Evolutionary conservation across 306 rosid genomes (phyloP).

Genomic region (Datisca glomerata): DNA sequence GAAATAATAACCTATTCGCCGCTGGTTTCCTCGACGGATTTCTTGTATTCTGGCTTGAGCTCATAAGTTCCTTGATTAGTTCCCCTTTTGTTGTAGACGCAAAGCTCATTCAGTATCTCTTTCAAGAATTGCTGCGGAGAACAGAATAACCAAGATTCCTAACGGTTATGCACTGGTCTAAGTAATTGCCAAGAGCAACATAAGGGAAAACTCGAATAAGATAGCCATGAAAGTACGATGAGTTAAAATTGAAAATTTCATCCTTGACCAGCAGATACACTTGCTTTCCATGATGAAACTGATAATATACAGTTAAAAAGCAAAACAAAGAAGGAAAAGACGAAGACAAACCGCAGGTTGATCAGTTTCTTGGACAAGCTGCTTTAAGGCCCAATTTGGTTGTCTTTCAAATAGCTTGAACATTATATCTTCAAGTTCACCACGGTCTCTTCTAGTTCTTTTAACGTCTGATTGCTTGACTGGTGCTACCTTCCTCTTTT

Average conservation of each 20-base stretch:
- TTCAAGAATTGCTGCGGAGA: conserved; percentile 91
- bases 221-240: too few species aligned
- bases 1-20: too few species aligned
- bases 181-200: too few species aligned
- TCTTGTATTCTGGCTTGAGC: conserved; percentile 98
- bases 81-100: conserved; percentile 96
- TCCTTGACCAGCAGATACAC: too few species aligned
- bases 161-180: neutral
- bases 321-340: neutral
- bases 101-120: conserved; percentile 89
- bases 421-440: conserved; percentile 93
- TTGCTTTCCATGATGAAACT: too few species aligned
- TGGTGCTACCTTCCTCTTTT: conserved; percentile 74
- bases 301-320: neutral
- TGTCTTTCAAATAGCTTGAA: conserved; percentile 95
- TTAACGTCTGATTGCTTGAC: conserved; percentile 82
- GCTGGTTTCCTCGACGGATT: conserved; percentile 60
- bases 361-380: conserved; percentile 96
- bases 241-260: too few species aligned
- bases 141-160: conserved; percentile 5
- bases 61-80: conserved; percentile 98
- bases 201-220: too few species aligned
- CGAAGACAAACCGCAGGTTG: conserved; percentile 73
- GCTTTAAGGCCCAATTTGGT: conserved; percentile 98
- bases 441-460: conserved; percentile 96